Base-by-base conservation (phyloP, 108 stramenopile species). In the Cyclotella baltica region DNA sequence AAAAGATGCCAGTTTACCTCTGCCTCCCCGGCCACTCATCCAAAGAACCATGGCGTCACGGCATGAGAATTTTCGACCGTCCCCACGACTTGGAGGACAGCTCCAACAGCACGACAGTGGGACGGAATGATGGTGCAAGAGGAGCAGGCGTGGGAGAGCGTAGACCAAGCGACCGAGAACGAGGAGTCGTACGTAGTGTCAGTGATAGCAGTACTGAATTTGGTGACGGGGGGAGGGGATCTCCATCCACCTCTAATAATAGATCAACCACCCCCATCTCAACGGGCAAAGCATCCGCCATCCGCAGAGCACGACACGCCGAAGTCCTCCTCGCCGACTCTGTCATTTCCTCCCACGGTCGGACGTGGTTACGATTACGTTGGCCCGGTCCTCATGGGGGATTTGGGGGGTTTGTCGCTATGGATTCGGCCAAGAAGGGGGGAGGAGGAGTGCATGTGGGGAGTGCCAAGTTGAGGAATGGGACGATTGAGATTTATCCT, bases 321-420 rank as follows among this genome's bases (percentile, higher is more conserved):
- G 95, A 96, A 70, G 88, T 96, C 15, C 87, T 96, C 29, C 37
- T 96, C 47, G 92, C 90, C 13, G 95, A 96, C 76, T 88, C 88
- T 79, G 79, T 86, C 30, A 76, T 89, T 47, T 19, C 87, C 23
- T 83, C 88, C 10, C 75, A 85, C 64, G 84, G 80, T 6, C 75
- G 88, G 16, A 86, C 85, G 59, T 96, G 95, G 95, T 74, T 96
- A 0, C 79, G 95, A 19, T 76, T 96, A 29, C 89, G 91, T 22
- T 96, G 92, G 92, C 92, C 95, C 4, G 95, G 95, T 29, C 59
- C 67, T 16, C 88, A 79, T 43, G 95, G 91, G 13, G 91, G 90
- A 10, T 90, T 93, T 77, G 95, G 91, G 13, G 95, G 95, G 19
- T 96, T 91, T 77, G 85, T 96, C 38, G 88, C 89, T 19, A 51